phyloP scores from a whole-genome alignment of 202 grass and related monocot genomes.

The Musa balbisiana region DNA sequence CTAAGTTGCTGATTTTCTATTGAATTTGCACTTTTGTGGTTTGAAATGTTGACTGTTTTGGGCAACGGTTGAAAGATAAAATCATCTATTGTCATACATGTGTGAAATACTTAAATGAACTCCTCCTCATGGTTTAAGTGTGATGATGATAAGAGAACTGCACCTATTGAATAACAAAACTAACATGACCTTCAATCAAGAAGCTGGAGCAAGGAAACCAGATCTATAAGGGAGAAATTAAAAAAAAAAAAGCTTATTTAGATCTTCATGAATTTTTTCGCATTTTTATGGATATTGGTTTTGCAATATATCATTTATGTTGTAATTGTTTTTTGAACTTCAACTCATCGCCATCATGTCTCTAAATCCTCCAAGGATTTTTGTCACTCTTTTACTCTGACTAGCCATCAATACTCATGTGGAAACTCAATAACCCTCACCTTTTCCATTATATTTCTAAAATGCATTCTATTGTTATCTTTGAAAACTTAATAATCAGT shows the following conservation, averaged over 20 bases:
- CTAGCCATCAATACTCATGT: neutral
- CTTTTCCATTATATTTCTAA: neutral
- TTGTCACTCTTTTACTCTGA: neutral
- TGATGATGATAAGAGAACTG: neutral
- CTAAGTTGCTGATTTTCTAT: neutral
- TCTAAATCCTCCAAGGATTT: neutral
- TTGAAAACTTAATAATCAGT: too few relatives aligned
- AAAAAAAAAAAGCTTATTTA: neutral
- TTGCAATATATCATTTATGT: neutral
- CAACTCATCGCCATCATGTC: neutral
- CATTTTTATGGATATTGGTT: neutral
- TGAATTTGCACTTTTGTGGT: constrained; percentile 10
- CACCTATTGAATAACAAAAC: neutral
- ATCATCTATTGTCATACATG: constrained; percentile 17
- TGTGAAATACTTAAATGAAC: neutral
- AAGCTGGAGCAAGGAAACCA: neutral
- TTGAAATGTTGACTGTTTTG: constrained; percentile 34
- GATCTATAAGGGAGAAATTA: neutral
- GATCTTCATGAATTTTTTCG: neutral
- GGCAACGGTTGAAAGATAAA: constrained; percentile 25
- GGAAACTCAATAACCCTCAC: neutral
- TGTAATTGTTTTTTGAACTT: neutral
- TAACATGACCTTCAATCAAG: neutral
- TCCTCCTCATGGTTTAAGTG: neutral
- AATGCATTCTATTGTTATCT: neutral